Evolutionary conservation across 345 rosid species (phyloP), one percentile per base, ranked within the genome.

Genomic region (Pugionium dolabratum): DNA sequence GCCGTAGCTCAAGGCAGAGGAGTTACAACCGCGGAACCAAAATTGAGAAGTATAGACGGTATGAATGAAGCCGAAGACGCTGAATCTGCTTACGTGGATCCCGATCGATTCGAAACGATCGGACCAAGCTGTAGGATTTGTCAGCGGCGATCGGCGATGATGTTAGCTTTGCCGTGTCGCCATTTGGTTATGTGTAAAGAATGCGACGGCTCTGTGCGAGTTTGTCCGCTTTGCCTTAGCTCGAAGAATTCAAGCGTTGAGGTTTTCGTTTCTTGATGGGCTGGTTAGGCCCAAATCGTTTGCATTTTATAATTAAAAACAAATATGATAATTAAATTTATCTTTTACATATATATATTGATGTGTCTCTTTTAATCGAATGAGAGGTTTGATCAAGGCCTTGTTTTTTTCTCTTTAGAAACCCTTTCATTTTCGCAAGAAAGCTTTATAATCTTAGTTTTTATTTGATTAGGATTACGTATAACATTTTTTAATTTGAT

Each of bases 101-200:
- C 95, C 0, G 97, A 86, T 46, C 51, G 96, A 41, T 75, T 77
- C 4, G 76, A 56, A 29, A 33, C 59, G 43, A 46, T 67, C 4
- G 81, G 87, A 7, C 88, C 94, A 40, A 57, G 72, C 10, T 93
- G 98, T 70, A 79, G 74, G 39, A 71, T 69, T 29, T 93, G 98
- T 66, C 61, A 80, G 69, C 76, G 67, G 63, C 61, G 88, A 44
- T 70, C 69, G 39, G 95, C 95, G 63, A 64, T 90, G 71, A 94
- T 92, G 73, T 79, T 92, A 51, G 77, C 85, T 73, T 52, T 92
- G 83, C 97, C 98, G 72, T 92, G 98, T 76, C 95, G 97, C 54
- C 98, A 92, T 78, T 84, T 92, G 43, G 79, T 86, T 50, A 57
- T 88, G 1, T 92, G 98, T 74, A 74, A 77, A 71, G 88, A 62